phyloP scores from a whole-genome alignment of 1,139 yeast species.

The Pichia sp. region DNA sequence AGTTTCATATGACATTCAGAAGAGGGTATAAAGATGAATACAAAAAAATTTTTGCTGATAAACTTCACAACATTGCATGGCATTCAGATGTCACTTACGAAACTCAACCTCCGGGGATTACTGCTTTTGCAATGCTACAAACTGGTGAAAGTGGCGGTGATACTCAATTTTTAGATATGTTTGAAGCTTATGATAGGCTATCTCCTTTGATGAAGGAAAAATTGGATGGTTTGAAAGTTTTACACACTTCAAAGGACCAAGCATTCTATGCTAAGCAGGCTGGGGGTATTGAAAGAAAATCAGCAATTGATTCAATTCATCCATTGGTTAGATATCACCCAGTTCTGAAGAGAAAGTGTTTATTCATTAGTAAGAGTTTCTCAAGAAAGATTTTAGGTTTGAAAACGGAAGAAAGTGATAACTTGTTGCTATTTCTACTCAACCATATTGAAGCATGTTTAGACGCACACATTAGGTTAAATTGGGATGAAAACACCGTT shows the following conservation, averaged over 20 bases:
- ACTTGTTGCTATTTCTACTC: conserved; percentile 46
- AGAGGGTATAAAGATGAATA: conserved; percentile 38
- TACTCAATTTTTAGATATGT: conserved; percentile 59
- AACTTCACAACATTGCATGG: conserved; percentile 39
- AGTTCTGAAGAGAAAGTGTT: conserved; percentile 53
- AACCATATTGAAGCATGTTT: conserved; percentile 44
- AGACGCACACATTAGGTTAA: conserved; percentile 51
- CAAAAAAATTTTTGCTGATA: conserved; percentile 33
- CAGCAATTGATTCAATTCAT: conserved; percentile 52
- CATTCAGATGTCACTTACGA: conserved; percentile 70
- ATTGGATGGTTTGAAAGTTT: conserved; percentile 51
- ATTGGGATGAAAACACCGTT: conserved; percentile 54
- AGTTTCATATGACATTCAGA: conserved; percentile 56
- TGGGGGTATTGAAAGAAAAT: conserved; percentile 61
- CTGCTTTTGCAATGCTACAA: conserved; percentile 59
- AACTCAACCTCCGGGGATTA: conserved; percentile 60
- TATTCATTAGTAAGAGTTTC: conserved; percentile 56
- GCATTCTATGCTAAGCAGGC: conserved; percentile 46
- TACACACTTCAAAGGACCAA: conserved; percentile 66
- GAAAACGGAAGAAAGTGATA: conserved; percentile 57
- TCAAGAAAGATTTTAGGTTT: conserved; percentile 57
- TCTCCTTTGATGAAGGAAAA: conserved; percentile 55
- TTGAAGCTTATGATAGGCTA: conserved; percentile 62
- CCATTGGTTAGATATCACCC: conserved; percentile 68
- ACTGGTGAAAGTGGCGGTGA: conserved; percentile 61